Evolutionary conservation across 495 filamentous ascomycete genomes (phyloP), one percentile per base, ranked within the genome.

Genomic region (Podospora pseudocomata): DNA sequence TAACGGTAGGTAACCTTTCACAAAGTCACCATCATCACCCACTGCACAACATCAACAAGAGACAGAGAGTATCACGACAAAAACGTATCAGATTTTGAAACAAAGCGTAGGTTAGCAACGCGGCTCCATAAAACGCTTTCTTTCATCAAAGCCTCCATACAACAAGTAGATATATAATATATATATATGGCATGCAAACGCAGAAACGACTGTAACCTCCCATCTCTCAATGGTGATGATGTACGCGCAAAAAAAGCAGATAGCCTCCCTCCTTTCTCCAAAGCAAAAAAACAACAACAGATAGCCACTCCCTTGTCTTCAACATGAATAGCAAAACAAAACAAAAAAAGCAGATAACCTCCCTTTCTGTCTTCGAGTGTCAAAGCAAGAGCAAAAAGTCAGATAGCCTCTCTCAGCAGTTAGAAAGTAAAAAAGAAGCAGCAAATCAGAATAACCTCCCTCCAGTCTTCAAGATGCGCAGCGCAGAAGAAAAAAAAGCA

Each of bases 291-390:
- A 9, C n/a, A 27, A 59, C 9, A 59, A 18, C 56, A 59, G 56
- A 59, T 20, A 23, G 18, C 56, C 56, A 32, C 7, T 54, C 64
- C 27, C 55, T 9, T 59, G 30, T 65, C 16, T 61, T 19, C 64
- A 27, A 32, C 30, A 32, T 32, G 0, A 32, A 32, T 32, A 4
- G 3, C 30, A 32, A 59, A 59, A 6, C 56, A 59, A 59, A 59
- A 20, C 56, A 27, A 20, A 18, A 16, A 59, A 23, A 59, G 56
- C 56, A 59, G 19, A 59, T 20, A 23, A 59, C 56, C 56, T 60
- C 7, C 54, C 64, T 30, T 20, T 30, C n/a, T 59, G 30, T 65
- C 16, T 61, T n/a, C 64, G 18, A 28, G 7, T 7, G 30, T 23
- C 30, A 32, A 32, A 32, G 7, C 30, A 32, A 32, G 7, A 32